phyloP scores from a whole-genome alignment of 2,329 filamentous ascomycete genomes.

The Phialocephala subalpina region DNA sequence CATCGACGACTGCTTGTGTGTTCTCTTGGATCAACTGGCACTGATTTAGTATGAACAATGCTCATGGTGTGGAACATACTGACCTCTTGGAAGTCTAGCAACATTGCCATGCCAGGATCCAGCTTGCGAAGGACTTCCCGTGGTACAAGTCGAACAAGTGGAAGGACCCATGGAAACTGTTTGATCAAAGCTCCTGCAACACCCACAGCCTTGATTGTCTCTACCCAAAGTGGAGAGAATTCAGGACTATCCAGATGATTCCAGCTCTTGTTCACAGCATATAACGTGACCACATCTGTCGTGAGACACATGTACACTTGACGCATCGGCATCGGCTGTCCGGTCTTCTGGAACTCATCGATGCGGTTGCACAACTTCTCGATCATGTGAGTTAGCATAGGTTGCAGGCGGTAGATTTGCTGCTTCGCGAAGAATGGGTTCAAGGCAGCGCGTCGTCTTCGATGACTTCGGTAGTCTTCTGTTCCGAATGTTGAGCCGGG shows the following conservation, averaged over 20 bases:
- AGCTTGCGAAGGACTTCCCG: background rate
- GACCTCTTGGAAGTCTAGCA: conserved; percentile 31
- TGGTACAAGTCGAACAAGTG: background rate
- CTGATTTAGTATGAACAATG: too few relatives aligned
- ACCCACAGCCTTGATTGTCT: conserved; percentile 29
- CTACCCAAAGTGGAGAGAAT: conserved; percentile 19
- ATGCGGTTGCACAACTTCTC: conserved; percentile 34
- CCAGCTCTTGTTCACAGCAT: conserved; percentile 39
- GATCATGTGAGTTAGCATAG: conserved; percentile 31
- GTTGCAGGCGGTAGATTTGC: conserved; percentile 31
- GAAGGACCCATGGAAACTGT: conserved; percentile 34
- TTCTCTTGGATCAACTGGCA: conserved; percentile 20
- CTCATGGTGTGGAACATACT: too few relatives aligned
- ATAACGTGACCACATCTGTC: conserved; percentile 43
- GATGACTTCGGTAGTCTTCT: conserved; percentile 35
- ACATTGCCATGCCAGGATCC: conserved; percentile 25
- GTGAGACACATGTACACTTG: conserved; percentile 31
- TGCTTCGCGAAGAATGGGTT: conserved; percentile 38
- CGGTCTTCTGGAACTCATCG: conserved; percentile 27
- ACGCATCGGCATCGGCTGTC: conserved; percentile 28
- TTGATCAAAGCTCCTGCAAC: conserved; percentile 29
- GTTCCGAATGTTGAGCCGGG: conserved; percentile 33
- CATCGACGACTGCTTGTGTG: conserved; percentile 5
- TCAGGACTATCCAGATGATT: conserved; percentile 35
- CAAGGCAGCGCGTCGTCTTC: conserved; percentile 32